Conservation (phyloP, 1,284 basidiomycete species). For the Malassezia psittaci region DNA sequence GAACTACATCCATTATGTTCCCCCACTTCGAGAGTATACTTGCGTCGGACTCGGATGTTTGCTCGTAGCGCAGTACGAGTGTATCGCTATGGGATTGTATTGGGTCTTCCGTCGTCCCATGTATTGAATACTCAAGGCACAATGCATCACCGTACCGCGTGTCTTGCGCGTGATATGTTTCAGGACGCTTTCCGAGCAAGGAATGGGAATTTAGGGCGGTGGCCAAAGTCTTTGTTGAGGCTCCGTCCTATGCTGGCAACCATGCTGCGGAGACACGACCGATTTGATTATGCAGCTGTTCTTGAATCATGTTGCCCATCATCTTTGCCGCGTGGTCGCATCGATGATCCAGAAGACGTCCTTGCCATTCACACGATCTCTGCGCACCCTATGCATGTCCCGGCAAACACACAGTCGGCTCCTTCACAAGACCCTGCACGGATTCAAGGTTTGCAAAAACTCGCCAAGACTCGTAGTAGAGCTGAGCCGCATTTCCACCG, state of each 20-base stretch:
- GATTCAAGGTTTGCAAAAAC: neutral
- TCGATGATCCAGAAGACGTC: neutral
- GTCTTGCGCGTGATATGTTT: constrained; percentile 8
- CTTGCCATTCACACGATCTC: neutral
- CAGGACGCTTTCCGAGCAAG: neutral
- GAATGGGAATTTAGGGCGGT: constrained; percentile 29
- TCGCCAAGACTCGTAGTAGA: constrained; percentile 51
- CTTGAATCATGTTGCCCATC: constrained; percentile 58
- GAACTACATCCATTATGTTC: too few species aligned
- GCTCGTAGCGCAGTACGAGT: neutral
- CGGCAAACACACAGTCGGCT: neutral
- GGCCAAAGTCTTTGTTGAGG: constrained; percentile 59
- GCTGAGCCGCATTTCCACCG: constrained; percentile 65
- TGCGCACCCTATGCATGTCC: neutral
- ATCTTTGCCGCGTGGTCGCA: neutral
- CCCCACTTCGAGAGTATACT: neutral
- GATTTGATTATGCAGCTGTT: constrained; percentile 62
- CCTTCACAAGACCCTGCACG: neutral
- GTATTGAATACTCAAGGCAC: neutral
- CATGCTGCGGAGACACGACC: constrained; percentile 60
- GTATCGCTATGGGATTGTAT: constrained; percentile 5
- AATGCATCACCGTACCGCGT: neutral
- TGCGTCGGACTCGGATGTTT: neutral
- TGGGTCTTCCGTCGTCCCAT: constrained; percentile 1
- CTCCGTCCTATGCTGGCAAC: constrained; percentile 56